These are phyloP conservation scores for Termitomyces sp. DNA, from an alignment of 768 basidiomycete species.

Conservation along the genomic window DNA sequence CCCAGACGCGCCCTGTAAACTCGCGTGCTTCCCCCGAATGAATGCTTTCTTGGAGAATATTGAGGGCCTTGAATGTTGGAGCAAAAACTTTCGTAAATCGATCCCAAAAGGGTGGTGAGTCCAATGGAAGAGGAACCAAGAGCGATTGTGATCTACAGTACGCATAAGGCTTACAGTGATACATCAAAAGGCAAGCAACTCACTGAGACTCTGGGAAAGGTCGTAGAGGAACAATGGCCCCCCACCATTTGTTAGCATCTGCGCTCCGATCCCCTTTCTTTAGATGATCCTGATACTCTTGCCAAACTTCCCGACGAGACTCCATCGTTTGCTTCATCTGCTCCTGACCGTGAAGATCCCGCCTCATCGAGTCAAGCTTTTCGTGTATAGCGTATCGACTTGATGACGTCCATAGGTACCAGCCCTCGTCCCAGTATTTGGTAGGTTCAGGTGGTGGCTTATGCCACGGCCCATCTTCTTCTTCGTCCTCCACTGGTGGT, in stretches of 20 bases:
- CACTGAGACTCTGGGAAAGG: conserved; percentile 35
- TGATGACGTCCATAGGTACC: conserved; percentile 66
- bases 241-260: conserved; percentile 29
- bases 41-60: conserved; percentile 47
- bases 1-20: conserved; percentile 54
- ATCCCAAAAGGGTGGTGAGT: conserved; percentile 46
- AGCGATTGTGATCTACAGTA: conserved; percentile 41
- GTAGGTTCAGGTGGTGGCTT: conserved; percentile 24
- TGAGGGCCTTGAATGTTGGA: conserved; percentile 49
- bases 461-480: conserved; percentile 19
- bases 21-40: conserved; percentile 52
- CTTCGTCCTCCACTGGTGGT: conserved; percentile 26
- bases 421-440: conserved; percentile 69
- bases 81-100: conserved; percentile 49
- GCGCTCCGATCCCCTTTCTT: conserved; percentile 19
- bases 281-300: conserved; percentile 46
- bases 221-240: conserved; percentile 34
- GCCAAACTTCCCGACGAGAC: conserved; percentile 36
- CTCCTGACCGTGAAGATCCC: conserved; percentile 48
- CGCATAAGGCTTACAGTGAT: not conserved
- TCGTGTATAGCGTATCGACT: conserved; percentile 48
- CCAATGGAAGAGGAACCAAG: conserved; percentile 54
- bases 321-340: conserved; percentile 34
- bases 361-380: conserved; percentile 54
- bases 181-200: conserved; percentile 11